Evolutionary conservation across 2,329 filamentous ascomycete genomes (phyloP), one percentile per base, ranked within the genome.

Genomic region (Leptographium galeiforme): DNA sequence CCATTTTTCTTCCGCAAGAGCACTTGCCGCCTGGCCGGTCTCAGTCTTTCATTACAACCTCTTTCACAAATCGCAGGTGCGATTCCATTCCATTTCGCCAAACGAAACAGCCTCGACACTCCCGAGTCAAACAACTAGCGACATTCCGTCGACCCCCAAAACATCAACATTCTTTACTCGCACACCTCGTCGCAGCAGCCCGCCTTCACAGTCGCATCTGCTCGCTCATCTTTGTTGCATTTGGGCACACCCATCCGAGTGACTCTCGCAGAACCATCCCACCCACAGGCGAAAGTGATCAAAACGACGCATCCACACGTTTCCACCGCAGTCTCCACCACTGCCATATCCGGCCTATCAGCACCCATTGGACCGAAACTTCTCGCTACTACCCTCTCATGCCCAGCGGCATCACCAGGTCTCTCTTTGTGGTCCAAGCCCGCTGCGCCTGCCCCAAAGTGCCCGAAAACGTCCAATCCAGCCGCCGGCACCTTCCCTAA

Each of bases 401-500:
- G 34, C 50, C 36, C 18, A 18, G 33, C 40, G 36, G 46, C 52
- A 54, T 50, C 55, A 53, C 46, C 47, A 50, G 55, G 38, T 40
- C 45, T 18, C 45, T 48, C 16, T 16, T 30, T 47, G 14, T 32
- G 44, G 44, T 19, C 32, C 11, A 39, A 43, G 19, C 49, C 49
- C 25, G 12, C 38, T 12, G 30, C 38, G 34, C 41, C 41, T 50
- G 48, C 38, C 48, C 18, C 43, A 53, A 55, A 49, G 48, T 52
- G 52, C 52, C 52, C 52, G 44, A 47, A 50, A 8, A 41, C 33
- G 13, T 47, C 48, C 44, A 18, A 18, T 52, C 56, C 40, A 56
- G 41, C 57, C 57, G 57, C 57, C 57, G 54, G 55, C 48, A 55
- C 57, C 56, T 57, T 59, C 56, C 57, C 55, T 48, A 57, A 56